Evolutionary conservation across 495 filamentous ascomycete species (phyloP).

Genomic region (Rhypophila decipiens): DNA sequence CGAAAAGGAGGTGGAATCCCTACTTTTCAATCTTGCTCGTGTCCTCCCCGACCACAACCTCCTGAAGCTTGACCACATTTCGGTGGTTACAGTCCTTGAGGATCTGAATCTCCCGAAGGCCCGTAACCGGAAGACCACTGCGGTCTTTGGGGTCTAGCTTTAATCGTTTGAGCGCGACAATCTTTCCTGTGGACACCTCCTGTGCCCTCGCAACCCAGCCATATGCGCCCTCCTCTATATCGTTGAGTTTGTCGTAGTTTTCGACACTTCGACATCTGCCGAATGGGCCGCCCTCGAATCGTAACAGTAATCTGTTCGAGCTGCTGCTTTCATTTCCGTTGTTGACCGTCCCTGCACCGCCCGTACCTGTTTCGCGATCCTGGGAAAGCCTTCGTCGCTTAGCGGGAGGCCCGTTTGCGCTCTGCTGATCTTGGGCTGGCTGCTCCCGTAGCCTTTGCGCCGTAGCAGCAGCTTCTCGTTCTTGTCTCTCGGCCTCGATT

Average conservation of each 20-base stretch:
- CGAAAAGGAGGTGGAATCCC: conserved; percentile 19
- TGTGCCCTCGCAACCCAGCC: conserved; percentile 86
- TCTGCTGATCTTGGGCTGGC: conserved; percentile 18
- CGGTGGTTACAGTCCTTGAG: conserved; percentile 52
- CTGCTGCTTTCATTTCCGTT: conserved; percentile 10
- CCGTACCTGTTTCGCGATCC: conserved; percentile 23
- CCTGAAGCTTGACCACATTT: conserved; percentile 73
- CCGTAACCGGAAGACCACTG: conserved; percentile 88
- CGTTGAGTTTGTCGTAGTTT: conserved; percentile 86
- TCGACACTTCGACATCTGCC: conserved; percentile 73
- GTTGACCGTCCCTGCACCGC: background rate
- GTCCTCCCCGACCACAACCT: conserved; percentile 77
- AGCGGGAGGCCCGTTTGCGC: conserved; percentile 37
- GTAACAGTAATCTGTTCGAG: conserved; percentile 48
- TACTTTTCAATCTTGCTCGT: conserved; percentile 63
- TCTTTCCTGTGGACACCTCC: conserved; percentile 70
- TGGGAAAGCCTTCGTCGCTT: conserved; percentile 51
- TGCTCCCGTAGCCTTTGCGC: conserved; percentile 6
- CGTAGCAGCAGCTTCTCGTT: conserved; percentile 21
- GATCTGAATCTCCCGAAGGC: conserved; percentile 74
- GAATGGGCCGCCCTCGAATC: conserved; percentile 63
- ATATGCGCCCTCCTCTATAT: conserved; percentile 96
- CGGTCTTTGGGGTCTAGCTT: conserved; percentile 77
- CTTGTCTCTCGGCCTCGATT: conserved; percentile 53
- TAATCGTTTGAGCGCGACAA: conserved; percentile 90